Conservation (phyloP, 2,329 filamentous ascomycete genomes). For the Penicillium sp. region DNA sequence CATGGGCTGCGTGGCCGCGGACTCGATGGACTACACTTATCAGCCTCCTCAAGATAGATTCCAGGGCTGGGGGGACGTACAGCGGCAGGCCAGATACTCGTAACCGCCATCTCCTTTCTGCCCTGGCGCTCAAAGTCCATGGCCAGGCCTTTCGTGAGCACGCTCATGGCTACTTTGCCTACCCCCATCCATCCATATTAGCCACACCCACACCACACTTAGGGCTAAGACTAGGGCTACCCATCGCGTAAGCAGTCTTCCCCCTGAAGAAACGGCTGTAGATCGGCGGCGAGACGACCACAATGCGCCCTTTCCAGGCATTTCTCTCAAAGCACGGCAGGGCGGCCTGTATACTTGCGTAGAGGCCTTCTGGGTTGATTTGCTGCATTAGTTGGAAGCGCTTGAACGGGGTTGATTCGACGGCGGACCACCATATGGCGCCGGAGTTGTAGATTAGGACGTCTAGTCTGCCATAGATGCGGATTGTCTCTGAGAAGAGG, state of each 20-base stretch:
- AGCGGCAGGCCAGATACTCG: constrained; percentile 75
- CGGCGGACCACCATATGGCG: constrained; percentile 78
- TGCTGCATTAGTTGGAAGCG: constrained; percentile 75
- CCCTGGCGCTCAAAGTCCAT: constrained; percentile 74
- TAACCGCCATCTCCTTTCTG: constrained; percentile 66
- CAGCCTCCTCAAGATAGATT: background rate
- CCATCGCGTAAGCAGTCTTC: constrained; percentile 77
- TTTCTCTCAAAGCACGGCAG: constrained; percentile 62
- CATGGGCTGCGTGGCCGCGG: constrained; percentile 63
- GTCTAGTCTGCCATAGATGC: constrained; percentile 63
- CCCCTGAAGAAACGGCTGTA: constrained; percentile 81
- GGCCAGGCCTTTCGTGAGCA: constrained; percentile 73
- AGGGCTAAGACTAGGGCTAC: too few relatives aligned
- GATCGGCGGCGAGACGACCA: constrained; percentile 80
- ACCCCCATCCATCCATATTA: background rate
- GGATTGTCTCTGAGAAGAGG: constrained; percentile 57
- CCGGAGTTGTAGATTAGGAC: constrained; percentile 78
- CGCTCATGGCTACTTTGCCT: constrained; percentile 77
- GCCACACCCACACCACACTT: constrained; percentile 17
- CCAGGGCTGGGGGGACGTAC: constrained; percentile 44
- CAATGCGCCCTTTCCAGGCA: constrained; percentile 58
- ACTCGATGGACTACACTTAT: constrained; percentile 59
- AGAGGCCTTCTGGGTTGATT: constrained; percentile 72
- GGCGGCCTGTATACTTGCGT: constrained; percentile 64
- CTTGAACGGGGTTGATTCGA: constrained; percentile 68